Evolutionary conservation across 2,329 filamentous ascomycete species (phyloP).

Genomic region (Penicillium oxalicum): DNA sequence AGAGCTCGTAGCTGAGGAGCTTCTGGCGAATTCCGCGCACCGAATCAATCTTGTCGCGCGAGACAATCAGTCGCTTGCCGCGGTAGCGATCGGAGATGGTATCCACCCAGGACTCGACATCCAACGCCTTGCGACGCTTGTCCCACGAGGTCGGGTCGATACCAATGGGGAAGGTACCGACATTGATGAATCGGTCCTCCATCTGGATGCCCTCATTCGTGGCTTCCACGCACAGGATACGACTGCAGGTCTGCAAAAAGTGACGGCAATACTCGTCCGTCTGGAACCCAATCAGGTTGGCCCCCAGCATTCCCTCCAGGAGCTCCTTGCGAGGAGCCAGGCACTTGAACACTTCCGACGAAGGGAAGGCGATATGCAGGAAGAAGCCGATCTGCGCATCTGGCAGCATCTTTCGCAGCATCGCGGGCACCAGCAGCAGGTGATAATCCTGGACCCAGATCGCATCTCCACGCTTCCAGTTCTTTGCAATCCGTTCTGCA

Average conservation of each 20-base stretch:
- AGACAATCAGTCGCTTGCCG: slow-evolving; percentile 85
- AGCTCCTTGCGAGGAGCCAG: slow-evolving; percentile 80
- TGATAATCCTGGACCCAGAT: slow-evolving; percentile 98
- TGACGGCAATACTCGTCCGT: slow-evolving; percentile 89
- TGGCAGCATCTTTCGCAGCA: slow-evolving; percentile 79
- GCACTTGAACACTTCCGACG: slow-evolving; percentile 92
- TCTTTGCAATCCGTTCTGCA: slow-evolving; percentile 79
- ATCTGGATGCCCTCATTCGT: slow-evolving; percentile 82
- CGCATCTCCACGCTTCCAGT: slow-evolving; percentile 88
- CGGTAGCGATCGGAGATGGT: slow-evolving; percentile 78
- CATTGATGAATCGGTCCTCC: slow-evolving; percentile 88
- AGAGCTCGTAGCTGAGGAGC: slow-evolving; percentile 83
- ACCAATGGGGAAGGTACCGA: slow-evolving; percentile 78
- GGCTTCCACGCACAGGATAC: slow-evolving; percentile 82
- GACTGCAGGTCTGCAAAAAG: slow-evolving; percentile 92
- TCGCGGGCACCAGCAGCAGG: slow-evolving; percentile 76
- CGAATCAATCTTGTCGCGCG: slow-evolving; percentile 87
- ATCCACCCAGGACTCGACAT: slow-evolving; percentile 72
- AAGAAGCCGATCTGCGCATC: slow-evolving; percentile 97
- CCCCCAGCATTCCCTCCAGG: slow-evolving; percentile 85
- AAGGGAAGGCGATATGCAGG: slow-evolving; percentile 89
- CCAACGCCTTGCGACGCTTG: slow-evolving; percentile 61
- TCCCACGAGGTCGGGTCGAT: slow-evolving; percentile 77
- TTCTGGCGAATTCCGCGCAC: slow-evolving; percentile 92
- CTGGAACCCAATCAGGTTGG: slow-evolving; percentile 89